Percentiles rank a stretch among this genome's conserved stretches.
Evolutionary conservation across 768 basidiomycete genomes (phyloP).

Genomic region (Rhizopogon salebrosus): DNA sequence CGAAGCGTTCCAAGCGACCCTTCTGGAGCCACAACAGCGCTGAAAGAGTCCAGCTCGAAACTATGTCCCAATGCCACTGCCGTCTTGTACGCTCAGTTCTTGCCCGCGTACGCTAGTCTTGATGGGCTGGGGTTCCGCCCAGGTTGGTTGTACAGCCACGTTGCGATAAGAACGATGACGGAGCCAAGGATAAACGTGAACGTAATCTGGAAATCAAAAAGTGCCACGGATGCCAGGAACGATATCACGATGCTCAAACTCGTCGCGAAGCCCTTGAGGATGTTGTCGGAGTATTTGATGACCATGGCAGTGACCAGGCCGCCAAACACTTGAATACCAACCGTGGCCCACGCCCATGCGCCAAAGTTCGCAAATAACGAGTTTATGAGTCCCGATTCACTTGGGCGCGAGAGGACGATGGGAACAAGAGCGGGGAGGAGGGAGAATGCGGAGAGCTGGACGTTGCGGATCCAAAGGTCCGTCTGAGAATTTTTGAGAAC

Average conservation of each 20-base stretch:
- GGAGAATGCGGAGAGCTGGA: slow-evolving; percentile 92
- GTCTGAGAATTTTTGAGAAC: slow-evolving; percentile 85
- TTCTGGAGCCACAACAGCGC: not conserved
- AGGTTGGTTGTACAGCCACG: slow-evolving; percentile 87
- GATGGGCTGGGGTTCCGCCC: slow-evolving; percentile 28
- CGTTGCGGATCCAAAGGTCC: slow-evolving; percentile 95
- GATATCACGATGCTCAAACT: slow-evolving; percentile 91
- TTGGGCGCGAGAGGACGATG: slow-evolving; percentile 51
- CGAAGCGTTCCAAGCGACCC: slow-evolving; percentile 10
- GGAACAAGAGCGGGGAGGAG: slow-evolving; percentile 84
- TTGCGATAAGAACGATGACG: slow-evolving; percentile 77
- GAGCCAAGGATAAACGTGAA: slow-evolving; percentile 83
- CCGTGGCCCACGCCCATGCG: slow-evolving; percentile 88
- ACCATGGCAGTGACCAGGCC: slow-evolving; percentile 90
- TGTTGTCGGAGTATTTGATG: slow-evolving; percentile 92
- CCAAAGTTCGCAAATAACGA: slow-evolving; percentile 83
- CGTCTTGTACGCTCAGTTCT: slow-evolving; percentile 8
- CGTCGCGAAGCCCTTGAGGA: slow-evolving; percentile 92
- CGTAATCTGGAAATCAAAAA: slow-evolving; percentile 88
- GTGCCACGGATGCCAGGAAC: slow-evolving; percentile 84
- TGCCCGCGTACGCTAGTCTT: slow-evolving; percentile 23
- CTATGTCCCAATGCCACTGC: not conserved
- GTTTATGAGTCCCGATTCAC: slow-evolving; percentile 35
- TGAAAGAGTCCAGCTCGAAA: not conserved
- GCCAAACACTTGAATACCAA: slow-evolving; percentile 84